phyloP scores from a whole-genome alignment of 164 flowering plant species.

The Vitis riparia region DNA sequence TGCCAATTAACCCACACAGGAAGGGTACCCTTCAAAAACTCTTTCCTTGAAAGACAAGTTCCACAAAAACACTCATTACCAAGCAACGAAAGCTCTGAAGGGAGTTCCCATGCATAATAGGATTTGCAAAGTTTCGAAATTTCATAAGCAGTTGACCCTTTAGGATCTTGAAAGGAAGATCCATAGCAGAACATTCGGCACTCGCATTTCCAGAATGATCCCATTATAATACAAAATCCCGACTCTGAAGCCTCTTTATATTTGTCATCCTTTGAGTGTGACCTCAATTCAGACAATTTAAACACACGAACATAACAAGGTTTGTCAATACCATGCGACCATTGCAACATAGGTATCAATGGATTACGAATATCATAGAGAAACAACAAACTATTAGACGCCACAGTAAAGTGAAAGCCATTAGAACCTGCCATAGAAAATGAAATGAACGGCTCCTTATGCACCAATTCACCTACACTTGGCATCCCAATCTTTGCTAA shows the following conservation, averaged over 20 bases:
- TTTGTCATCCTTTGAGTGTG: slow-evolving; percentile 23
- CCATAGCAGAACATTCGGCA: slow-evolving; percentile 77
- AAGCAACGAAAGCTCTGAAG: slow-evolving; percentile 50
- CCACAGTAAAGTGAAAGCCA: slow-evolving; percentile 51
- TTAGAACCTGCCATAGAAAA: slow-evolving; percentile 52
- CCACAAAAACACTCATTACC: slow-evolving; percentile 54
- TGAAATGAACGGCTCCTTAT: slow-evolving; percentile 48
- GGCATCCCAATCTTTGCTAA: slow-evolving; percentile 48
- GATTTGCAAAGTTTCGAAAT: slow-evolving; percentile 29
- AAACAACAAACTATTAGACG: slow-evolving; percentile 42
- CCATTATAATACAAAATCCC: slow-evolving; percentile 63
- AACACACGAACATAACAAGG: slow-evolving; percentile 51
- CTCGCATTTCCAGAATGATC: slow-evolving; percentile 74
- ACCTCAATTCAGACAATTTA: slow-evolving; percentile 61
- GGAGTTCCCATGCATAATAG: slow-evolving; percentile 77
- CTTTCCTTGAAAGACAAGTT: slow-evolving; percentile 53
- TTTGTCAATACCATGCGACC: slow-evolving; percentile 61
- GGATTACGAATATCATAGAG: slow-evolving; percentile 77
- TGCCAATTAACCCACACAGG: slow-evolving; percentile 65
- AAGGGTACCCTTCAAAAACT: slow-evolving; percentile 42
- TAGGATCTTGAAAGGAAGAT: slow-evolving; percentile 30
- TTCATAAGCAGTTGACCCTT: slow-evolving; percentile 29
- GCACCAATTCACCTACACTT: slow-evolving; percentile 10
- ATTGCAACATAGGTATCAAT: slow-evolving; percentile 58
- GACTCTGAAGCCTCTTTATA: slow-evolving; percentile 47